Evolutionary conservation across 495 filamentous ascomycete genomes (phyloP).

Genomic region (Hyphodiscus hymeniophilus): DNA sequence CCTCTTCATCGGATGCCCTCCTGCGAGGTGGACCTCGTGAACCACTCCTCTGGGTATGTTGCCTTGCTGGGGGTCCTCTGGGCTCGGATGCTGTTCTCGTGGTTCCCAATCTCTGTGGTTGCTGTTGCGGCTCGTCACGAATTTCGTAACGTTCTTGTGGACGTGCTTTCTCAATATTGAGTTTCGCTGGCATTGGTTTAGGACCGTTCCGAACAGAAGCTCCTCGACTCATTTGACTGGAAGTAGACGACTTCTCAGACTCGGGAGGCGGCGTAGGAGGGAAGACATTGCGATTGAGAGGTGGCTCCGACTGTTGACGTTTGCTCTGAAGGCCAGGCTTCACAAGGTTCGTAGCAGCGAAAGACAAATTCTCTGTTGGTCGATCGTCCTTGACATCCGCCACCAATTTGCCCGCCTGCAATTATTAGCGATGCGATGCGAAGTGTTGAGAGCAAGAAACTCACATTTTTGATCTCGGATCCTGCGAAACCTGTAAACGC

Average conservation of each 20-base stretch:
- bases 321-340: constrained; percentile 70
- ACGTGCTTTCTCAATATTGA: constrained; percentile 43
- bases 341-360: constrained; percentile 83
- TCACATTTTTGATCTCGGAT: constrained; percentile 60
- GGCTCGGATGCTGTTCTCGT: constrained; percentile 28
- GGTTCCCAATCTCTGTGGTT: constrained; percentile 19
- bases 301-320: constrained; percentile 81
- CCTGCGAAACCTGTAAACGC: constrained; percentile 71
- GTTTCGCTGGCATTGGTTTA: constrained; percentile 42
- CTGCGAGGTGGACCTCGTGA: constrained; percentile 11
- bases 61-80: constrained; percentile 22
- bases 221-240: constrained; percentile 34
- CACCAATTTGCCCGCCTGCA: constrained; percentile 20
- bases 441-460: constrained; percentile 6
- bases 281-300: constrained; percentile 79
- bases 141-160: constrained; percentile 41
- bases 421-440: not conserved
- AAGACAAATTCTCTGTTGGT: constrained; percentile 71
- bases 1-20: constrained; percentile 30
- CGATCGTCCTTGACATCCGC: constrained; percentile 61
- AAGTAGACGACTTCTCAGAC: constrained; percentile 42
- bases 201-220: constrained; percentile 46
- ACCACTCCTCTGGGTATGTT: constrained; percentile 19
- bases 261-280: constrained; percentile 95
- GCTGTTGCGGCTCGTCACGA: constrained; percentile 10